Evolutionary conservation across 2,329 filamentous ascomycete species (phyloP).

Genomic region (Fusarium burgessii): DNA sequence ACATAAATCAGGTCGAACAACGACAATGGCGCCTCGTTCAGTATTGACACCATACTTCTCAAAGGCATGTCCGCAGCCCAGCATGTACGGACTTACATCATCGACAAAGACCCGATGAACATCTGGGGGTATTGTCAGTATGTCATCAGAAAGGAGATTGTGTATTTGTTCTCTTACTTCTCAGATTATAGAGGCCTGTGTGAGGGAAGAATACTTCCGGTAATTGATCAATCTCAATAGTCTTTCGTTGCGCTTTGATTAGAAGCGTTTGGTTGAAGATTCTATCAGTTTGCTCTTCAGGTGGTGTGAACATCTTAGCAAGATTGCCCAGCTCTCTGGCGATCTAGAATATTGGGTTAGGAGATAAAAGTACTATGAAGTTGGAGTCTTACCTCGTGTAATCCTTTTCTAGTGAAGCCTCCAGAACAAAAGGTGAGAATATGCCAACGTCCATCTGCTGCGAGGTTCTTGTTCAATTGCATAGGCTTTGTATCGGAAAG

Average conservation of each 20-base stretch:
- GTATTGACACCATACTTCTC: constrained; percentile 26
- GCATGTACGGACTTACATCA: constrained; percentile 24
- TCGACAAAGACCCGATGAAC: constrained; percentile 35
- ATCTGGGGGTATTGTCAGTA: constrained; percentile 3
- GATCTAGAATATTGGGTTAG: neutral
- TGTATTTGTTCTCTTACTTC: fast-evolving
- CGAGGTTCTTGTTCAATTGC: constrained; percentile 21
- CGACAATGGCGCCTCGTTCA: constrained; percentile 13
- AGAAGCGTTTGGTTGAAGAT: constrained; percentile 19
- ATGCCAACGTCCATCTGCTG: constrained; percentile 40
- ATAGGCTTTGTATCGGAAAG: constrained; percentile 39
- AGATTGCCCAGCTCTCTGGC: neutral
- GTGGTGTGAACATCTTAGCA: neutral
- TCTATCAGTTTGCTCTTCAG: neutral
- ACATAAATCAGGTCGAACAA: constrained; percentile 41
- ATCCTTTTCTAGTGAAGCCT: neutral
- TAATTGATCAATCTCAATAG: constrained; percentile 9
- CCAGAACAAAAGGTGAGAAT: constrained; percentile 29
- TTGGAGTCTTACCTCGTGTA: neutral
- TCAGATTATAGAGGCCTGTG: constrained; percentile 13
- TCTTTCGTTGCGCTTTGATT: constrained; percentile 5
- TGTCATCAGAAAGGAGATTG: fast-evolving
- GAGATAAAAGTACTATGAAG: fast-evolving
- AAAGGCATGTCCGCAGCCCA: constrained; percentile 20
- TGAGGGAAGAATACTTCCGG: constrained; percentile 31